Evolutionary conservation across 148 eudicot genomes (phyloP).

Genomic region (Dianthus caryophyllus): DNA sequence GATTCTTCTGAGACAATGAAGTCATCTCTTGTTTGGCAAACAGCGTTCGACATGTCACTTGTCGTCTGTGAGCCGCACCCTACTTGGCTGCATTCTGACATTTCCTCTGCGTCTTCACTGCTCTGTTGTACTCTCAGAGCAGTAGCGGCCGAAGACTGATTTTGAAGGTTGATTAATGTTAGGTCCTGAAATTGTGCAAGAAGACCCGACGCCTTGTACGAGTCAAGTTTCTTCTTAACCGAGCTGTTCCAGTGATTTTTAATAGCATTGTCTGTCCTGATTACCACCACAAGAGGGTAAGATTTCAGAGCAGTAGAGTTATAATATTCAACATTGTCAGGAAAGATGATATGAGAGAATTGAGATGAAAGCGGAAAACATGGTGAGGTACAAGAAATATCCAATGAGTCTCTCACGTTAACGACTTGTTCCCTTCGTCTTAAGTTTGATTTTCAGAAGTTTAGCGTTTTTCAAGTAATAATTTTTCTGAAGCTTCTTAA

Average conservation of each 20-base stretch:
- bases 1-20: slow-evolving; percentile 41
- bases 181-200: slow-evolving; percentile 70
- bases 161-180: slow-evolving; percentile 44
- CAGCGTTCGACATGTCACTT: slow-evolving; percentile 41
- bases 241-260: slow-evolving; percentile 99
- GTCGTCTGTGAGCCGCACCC: slow-evolving; percentile 57
- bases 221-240: slow-evolving; percentile 87
- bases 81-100: slow-evolving; percentile 71
- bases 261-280: slow-evolving; percentile 95
- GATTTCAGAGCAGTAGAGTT: neutral
- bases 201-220: slow-evolving; percentile 77
- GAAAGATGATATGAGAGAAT: neutral
- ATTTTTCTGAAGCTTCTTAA: too few species aligned
- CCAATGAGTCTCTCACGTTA: neutral
- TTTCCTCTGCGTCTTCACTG: slow-evolving; percentile 46
- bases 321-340: neutral
- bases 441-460: too few species aligned
- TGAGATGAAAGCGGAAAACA: neutral
- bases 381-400: neutral
- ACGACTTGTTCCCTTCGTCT: too few species aligned
- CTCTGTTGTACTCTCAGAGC: slow-evolving; percentile 35
- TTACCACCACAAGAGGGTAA: slow-evolving; percentile 23
- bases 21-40: slow-evolving; percentile 37
- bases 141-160: slow-evolving; percentile 43
- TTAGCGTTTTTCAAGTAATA: too few species aligned